Conservation (phyloP, 306 rosid genomes). For the Astragalus membranaceus region DNA sequence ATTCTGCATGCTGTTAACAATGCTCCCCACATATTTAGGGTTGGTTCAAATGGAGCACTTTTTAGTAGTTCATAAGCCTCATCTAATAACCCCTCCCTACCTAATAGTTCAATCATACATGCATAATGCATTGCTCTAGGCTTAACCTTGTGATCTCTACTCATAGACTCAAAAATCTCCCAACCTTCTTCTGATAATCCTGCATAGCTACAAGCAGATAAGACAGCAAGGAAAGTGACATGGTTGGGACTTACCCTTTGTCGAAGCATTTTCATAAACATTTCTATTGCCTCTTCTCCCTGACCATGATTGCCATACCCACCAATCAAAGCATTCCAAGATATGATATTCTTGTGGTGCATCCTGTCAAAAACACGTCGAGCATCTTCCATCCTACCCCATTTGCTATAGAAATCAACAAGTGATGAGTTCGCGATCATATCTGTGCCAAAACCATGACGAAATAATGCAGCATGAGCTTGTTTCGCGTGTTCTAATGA, state of each 20-base stretch:
- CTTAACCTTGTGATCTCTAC: constrained; percentile 55
- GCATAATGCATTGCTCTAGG: constrained; percentile 98
- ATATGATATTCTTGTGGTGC: constrained; percentile 57
- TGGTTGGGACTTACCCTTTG: constrained; percentile 66
- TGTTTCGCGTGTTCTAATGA: constrained; percentile 72
- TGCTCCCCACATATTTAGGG: constrained; percentile 87
- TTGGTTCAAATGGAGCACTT: constrained; percentile 65
- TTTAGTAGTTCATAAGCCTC: constrained; percentile 64
- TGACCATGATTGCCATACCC: constrained; percentile 84
- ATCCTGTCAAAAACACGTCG: constrained; percentile 65
- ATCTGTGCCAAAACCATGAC: constrained; percentile 68
- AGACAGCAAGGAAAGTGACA: constrained; percentile 76
- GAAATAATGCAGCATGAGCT: constrained; percentile 81
- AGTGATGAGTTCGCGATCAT: constrained; percentile 73
- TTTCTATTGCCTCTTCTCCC: constrained; percentile 63
- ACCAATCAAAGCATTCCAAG: constrained; percentile 86
- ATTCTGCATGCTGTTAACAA: constrained; percentile 80
- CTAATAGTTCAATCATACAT: constrained; percentile 82
- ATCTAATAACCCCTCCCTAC: constrained; percentile 65
- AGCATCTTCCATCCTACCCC: constrained; percentile 88
- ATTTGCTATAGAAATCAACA: constrained; percentile 86
- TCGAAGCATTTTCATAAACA: constrained; percentile 73
- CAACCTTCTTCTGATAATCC: constrained; percentile 71
- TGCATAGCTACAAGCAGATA: constrained; percentile 81
- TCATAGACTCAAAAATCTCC: constrained; percentile 71